phyloP scores from a whole-genome alignment of 805 yeast species.

The Metschnikowia vanudenii region DNA sequence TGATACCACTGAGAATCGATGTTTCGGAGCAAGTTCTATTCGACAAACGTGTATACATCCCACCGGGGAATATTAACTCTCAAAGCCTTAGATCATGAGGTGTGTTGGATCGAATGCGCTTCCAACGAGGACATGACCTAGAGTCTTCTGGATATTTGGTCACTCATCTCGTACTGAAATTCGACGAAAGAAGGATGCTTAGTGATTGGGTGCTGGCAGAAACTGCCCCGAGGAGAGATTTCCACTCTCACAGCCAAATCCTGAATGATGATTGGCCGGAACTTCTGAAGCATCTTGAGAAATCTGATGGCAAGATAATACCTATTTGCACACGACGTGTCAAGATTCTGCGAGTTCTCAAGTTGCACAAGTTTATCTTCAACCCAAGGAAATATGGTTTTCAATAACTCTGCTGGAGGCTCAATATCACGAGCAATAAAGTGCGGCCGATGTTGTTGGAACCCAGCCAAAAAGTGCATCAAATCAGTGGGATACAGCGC shows the following conservation, averaged over 20 bases:
- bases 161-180: too few relatives aligned
- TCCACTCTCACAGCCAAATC: neutral
- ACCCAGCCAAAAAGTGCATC: neutral
- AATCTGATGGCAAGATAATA: neutral
- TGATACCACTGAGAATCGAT: too few relatives aligned
- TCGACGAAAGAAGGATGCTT: too few relatives aligned
- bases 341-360: neutral
- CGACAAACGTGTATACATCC: too few relatives aligned
- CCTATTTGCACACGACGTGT: neutral
- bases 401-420: neutral
- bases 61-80: too few relatives aligned
- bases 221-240: neutral
- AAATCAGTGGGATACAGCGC: too few relatives aligned
- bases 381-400: neutral
- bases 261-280: neutral
- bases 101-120: too few relatives aligned
- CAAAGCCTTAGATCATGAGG: too few relatives aligned
- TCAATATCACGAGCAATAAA: neutral
- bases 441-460: neutral
- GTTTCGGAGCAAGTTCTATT: too few relatives aligned
- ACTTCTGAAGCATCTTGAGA: neutral
- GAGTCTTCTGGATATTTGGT: too few relatives aligned
- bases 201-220: too few relatives aligned
- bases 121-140: too few relatives aligned
- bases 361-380: neutral